Base-by-base conservation (phyloP, 768 basidiomycete genomes). In the Multifurca ochricompacta region DNA sequence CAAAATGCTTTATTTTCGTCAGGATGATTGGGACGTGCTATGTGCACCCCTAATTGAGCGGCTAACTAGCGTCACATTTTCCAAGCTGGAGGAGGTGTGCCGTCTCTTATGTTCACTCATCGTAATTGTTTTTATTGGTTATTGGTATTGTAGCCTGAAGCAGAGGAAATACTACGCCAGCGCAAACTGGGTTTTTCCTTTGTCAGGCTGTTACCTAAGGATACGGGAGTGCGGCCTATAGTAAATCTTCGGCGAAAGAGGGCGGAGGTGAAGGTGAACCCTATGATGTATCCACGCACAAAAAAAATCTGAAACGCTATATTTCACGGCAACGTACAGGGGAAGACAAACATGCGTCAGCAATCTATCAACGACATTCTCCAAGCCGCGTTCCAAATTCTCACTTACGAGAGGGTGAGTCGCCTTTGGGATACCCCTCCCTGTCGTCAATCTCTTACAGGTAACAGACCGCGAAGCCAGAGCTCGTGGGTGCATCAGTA, bases 151-250 rank as follows among this genome's bases (percentile, higher is more conserved):
- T 57, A 92, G 85, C 62, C 66, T 21, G 82, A 89, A 56, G 83
- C 81, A 0, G 72, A 77, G 42, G 80, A 81, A 52, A 75, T 91
- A 34, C 68, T 88, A 11, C 75, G 79, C n/a, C 80, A 84, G 59
- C 78, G 91, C 2, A 79, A 71, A 57, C 74, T 96, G 2, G 89
- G 90, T 0, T 91, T 83, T 64, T 91, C 92, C 0, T 89, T 87
- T 59, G 82, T 95, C 14, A 80, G 96, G 2, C 74, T 97, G 6
- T 72, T 99, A 18, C 96, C 96, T 0, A 99, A 98, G 67, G 94
- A 94, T 54, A 89, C 83, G 3, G 96, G 96, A 0, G 91, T 98
- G 3, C 77, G 96, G 28, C 94, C 94, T 0, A 95, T 98, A 56
- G 88, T 96, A 25, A 98, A 99, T 65, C 73, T 98, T 39, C 77